Evolutionary conservation across 495 filamentous ascomycete genomes (phyloP).

Genomic region (Lasiosphaeria hispida): DNA sequence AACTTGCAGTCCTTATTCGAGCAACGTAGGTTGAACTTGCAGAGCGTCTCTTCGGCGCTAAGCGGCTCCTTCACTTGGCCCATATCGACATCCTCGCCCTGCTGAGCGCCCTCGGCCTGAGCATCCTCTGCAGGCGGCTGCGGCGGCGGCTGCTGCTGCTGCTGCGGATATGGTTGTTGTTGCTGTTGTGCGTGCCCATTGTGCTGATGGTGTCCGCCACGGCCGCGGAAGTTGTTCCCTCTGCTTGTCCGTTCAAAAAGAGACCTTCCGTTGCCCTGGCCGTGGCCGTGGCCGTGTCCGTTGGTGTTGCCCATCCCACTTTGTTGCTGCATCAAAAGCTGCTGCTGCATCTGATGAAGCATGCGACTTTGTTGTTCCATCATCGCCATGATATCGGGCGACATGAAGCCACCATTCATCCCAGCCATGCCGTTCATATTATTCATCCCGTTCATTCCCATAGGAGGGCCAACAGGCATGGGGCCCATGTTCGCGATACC

Average conservation of each 20-base stretch:
- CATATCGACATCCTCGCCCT: conserved; percentile 53
- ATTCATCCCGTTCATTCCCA: conserved; percentile 39
- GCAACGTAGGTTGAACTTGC: conserved; percentile 85
- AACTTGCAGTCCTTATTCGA: conserved; percentile 86
- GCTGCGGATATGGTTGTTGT: conserved; percentile 21
- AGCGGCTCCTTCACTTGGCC: conserved; percentile 44
- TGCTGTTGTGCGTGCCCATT: conserved; percentile 28
- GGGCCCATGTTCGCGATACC: conserved; percentile 40
- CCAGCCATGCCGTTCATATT: conserved; percentile 40
- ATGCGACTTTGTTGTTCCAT: conserved; percentile 87
- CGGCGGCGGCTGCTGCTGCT: conserved; percentile 2
- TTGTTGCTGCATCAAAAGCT: conserved; percentile 62
- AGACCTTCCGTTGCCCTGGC: conserved; percentile 51
- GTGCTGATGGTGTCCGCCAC: conserved; percentile 35
- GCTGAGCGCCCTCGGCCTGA: conserved; percentile 27
- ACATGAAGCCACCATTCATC: conserved; percentile 38
- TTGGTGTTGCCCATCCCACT: conserved; percentile 31
- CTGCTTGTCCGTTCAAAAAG: conserved; percentile 69
- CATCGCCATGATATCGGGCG: conserved; percentile 78
- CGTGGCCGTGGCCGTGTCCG: conserved; percentile 31
- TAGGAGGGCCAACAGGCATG: conserved; percentile 30
- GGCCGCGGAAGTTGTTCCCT: conserved; percentile 31
- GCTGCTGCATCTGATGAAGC: conserved; percentile 64
- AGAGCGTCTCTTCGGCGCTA: conserved; percentile 62
- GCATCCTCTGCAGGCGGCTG: conserved; percentile 18